Base-by-base conservation (phyloP, 176 grass and related monocot species). In the Triticum urartu region DNA sequence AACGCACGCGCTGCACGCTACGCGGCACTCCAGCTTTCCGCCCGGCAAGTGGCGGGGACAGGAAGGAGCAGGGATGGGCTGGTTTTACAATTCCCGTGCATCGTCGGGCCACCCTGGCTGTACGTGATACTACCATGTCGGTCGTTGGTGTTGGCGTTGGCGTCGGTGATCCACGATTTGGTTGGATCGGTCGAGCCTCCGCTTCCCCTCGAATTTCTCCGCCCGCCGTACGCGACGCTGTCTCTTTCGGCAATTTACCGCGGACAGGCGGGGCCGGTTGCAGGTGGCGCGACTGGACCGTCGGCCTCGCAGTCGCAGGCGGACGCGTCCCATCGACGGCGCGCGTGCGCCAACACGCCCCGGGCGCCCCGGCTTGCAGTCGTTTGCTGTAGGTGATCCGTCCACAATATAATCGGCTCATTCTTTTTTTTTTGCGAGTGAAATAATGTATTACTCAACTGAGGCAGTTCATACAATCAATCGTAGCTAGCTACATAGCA, bases 81-180 rank as follows among this genome's bases (percentile, higher is more conserved):
- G 3, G 26, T 12, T 45, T 25, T 42, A 47, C 35, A 6, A 64
- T 18, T 11, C 28, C 39, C 67, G 32, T 80, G 68, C 76, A 25
- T 35, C 3, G 21, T 71, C 38, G 59, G 43, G 83, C 77, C 82
- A 68, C 75, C 47, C 45, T 30, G 28, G 28, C 28, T 89, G 68
- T 89, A 47, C 67, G 17, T 4, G 65, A 20, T 28, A 3, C 25
- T 28, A 3, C 25, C 26, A 21, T 86, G 72, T 86, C 69, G 48
- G 88, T 8, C 28, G 28, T 30, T 30, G 28, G 28, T 30, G 28
- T 30, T 30, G 52, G 42, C n/a, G 22, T 6, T 64, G 72, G 54
- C 65, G 73, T 90, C 89, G 89, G 89, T 90, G 89, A 48, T 48
- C 18, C 58, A 12, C 15, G 14, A 10, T 60, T 61, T n/a, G 34